These are phyloP conservation scores for Pleurotus eryngii DNA, from an alignment of 768 basidiomycete genomes.

Conservation along the genomic window DNA sequence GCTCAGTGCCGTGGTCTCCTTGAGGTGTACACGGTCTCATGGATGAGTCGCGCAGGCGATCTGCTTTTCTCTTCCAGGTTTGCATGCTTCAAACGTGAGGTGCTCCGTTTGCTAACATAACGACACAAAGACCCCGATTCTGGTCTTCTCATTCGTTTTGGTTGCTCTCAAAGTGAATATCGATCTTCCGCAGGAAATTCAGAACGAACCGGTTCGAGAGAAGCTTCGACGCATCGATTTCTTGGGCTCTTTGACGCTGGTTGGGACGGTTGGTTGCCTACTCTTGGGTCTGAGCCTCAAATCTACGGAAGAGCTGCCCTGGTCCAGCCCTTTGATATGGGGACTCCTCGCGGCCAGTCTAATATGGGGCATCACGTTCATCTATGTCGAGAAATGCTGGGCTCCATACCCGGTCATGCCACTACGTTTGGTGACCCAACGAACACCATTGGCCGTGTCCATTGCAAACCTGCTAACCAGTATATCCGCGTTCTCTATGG, in stretches of 20 bases:
- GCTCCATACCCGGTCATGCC: constrained; percentile 91
- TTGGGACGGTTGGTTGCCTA: constrained; percentile 62
- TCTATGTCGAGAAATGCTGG: constrained; percentile 75
- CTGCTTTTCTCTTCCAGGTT: constrained; percentile 85
- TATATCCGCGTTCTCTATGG: constrained; percentile 79
- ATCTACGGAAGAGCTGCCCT: constrained; percentile 72
- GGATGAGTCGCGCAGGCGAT: constrained; percentile 51
- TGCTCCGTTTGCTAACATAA: constrained; percentile 11
- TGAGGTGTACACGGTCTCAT: constrained; percentile 1
- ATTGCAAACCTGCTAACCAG: constrained; percentile 76
- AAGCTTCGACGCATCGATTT: constrained; percentile 83
- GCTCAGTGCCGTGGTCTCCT: constrained; percentile 19
- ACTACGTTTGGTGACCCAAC: constrained; percentile 66
- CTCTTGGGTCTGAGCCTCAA: constrained; percentile 78
- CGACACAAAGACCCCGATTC: constrained; percentile 62
- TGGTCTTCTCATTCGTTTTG: constrained; percentile 66
- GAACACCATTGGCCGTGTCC: constrained; percentile 81
- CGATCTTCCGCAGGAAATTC: constrained; percentile 61
- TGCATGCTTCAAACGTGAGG: constrained; percentile 18
- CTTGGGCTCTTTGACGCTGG: constrained; percentile 79
- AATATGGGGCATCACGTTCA: constrained; percentile 55
- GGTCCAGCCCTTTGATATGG: constrained; percentile 71
- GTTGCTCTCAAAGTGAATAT: constrained; percentile 80
- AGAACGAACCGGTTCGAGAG: constrained; percentile 52
- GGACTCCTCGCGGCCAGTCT: constrained; percentile 59